A percentile compares a stretch with the other conserved stretches of the same genome.
Evolutionary conservation across 805 yeast genomes (phyloP).

Genomic region (Yarrowia sp.): DNA sequence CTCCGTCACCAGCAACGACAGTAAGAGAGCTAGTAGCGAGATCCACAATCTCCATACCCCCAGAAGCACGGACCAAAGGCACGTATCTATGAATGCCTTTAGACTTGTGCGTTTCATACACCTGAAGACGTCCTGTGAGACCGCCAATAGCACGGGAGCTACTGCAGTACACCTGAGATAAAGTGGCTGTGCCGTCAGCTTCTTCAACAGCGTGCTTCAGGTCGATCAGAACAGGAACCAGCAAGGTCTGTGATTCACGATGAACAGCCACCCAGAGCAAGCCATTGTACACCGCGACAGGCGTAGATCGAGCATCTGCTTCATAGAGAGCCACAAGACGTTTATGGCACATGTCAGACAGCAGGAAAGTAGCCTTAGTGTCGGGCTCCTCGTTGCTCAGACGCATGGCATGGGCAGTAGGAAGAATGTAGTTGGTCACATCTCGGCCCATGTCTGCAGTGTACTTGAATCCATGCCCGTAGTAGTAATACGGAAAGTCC

Average conservation of each 20-base stretch:
- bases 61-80: background rate
- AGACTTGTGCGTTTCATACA: background rate
- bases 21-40: background rate
- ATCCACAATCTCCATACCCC: background rate
- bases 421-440: background rate
- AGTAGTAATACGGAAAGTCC: background rate
- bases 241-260: background rate
- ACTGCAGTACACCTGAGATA: background rate
- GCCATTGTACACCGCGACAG: background rate
- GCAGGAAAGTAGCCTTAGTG: background rate
- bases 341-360: background rate
- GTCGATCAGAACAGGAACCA: background rate
- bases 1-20: background rate
- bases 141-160: background rate
- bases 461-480: background rate
- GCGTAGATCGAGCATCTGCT: background rate
- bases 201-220: background rate
- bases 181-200: background rate
- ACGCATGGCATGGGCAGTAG: background rate
- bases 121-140: background rate
- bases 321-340: background rate
- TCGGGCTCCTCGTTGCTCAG: background rate
- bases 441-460: background rate
- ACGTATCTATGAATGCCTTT: background rate
- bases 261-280: background rate